Base-by-base conservation (phyloP, 345 rosid genomes). In the Eucalyptus erythrocorys region DNA sequence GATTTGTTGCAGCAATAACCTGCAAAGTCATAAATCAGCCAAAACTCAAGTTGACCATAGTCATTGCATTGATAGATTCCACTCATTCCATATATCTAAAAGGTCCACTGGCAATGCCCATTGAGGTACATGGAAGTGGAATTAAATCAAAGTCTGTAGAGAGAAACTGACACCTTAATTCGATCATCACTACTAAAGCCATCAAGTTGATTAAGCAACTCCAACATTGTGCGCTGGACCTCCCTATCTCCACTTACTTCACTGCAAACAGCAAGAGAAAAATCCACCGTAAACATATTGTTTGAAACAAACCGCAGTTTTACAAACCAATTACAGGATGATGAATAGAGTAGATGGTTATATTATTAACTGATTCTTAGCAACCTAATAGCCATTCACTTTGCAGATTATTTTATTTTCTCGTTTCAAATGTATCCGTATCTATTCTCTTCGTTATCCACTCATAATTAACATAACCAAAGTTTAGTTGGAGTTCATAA, bases 211-310 rank as follows among this genome's bases (percentile, higher is more conserved):
- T 98, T 97, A 85, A 98, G 99, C 89, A 98, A 92, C 91, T 98
- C 99, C 90, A 98, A 92, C 99, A 98, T 98, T 61, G 99, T 98
- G 88, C 99, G 95, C 91, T 98, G 99, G 50, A 98, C 99, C 90
- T 98, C 99, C 94, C 99, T 95, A 89, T 98, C 99, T 93, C 99
- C 99, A 85, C 99, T 98, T 57, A 98, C 99, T 94, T 98, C 99
- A 95, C 99, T 98, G 95, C 90, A 94, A n/a, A 86, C 89, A 24
- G 45, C 47, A 50, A 85, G 86, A 87, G 22, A 57, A 26, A 48
- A 27, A 26, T 66, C 48, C 6, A 34, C 37, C 21, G 82, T 76
- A 76, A 76, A 21, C 55, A 85, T 14, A 48, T 48, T 14, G 42
- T 85, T 48, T 34, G 14, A 48, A 48, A 48, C 37, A 45, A 48